Base-by-base conservation (phyloP, 2,329 filamentous ascomycete species). In the Paracoccidioides lutzii region DNA sequence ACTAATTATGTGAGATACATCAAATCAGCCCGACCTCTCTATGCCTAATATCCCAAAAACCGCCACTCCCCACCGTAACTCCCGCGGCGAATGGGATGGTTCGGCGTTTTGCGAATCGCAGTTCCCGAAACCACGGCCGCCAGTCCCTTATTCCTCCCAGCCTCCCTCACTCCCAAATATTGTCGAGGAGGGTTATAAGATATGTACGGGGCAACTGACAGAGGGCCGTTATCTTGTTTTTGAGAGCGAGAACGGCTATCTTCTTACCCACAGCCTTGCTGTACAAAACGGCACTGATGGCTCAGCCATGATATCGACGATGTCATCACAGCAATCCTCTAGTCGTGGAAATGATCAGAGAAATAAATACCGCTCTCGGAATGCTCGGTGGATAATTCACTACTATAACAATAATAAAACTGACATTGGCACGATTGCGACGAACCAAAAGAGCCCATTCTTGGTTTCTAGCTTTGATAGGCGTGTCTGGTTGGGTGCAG, bases 141-240 rank as follows among this genome's bases (percentile, higher is more conserved):
- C 72, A 0, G 74, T 78, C 2, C 78, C 79, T 0, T 81, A 80
- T 61, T 73, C 64, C 14, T 51, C 67, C 67, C 54, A 73, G 71
- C 9, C 60, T 69, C 22, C 69, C 74, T 50, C 65, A 67, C 7
- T 68, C 71, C 8, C 67, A 66, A 2, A 66, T 55, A 33, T 60
- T 66, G 37, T 71, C n/a, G 78, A 81, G 60, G 67, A 76, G 41
- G 79, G 79, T 1, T 81, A 75, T 71, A 81, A 81, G 65, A 61
- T 71, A 37, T 70, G 78, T 35, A 68, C 78, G 2, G 78, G 79
- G 0, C 68, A 73, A 28, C 66, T 81, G 32, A 80, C 77, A 4
- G 78, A 81, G 62, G 79, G 78, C 9, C 76, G 78, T 15, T 80
- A 76, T 60, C 69, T 81, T 12, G 74, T 76, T 4, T 76, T 81